phyloP scores from a whole-genome alignment of 1,284 basidiomycete genomes.

The Ceraceosorus guamensis region DNA sequence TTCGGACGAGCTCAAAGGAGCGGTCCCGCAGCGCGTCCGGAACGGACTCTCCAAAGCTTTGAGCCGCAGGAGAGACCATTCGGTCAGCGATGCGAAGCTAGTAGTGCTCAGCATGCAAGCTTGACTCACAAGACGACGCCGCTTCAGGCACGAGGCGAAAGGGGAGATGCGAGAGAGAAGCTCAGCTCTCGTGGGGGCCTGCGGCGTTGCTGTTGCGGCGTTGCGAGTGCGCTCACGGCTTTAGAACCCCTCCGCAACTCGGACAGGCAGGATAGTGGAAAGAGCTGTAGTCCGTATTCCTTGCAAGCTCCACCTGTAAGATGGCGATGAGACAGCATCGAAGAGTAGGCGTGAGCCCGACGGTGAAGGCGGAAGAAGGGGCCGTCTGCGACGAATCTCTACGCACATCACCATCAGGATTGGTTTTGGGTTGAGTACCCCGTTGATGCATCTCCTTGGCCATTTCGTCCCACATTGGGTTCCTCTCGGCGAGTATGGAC shows the following conservation, averaged over 20 bases:
- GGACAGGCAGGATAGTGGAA: constrained; percentile 44
- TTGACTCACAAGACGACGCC: constrained; percentile 29
- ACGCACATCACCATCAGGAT: constrained; percentile 46
- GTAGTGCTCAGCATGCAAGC: neutral
- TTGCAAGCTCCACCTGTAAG: constrained; percentile 20
- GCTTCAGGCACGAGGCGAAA: neutral
- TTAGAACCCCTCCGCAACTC: constrained; percentile 44
- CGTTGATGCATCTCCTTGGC: constrained; percentile 24
- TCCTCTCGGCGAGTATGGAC: constrained; percentile 33
- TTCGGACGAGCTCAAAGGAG: constrained; percentile 22
- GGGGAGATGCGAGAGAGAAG: neutral
- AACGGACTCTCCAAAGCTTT: constrained; percentile 43
- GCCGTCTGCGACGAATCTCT: neutral
- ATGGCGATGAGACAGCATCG: neutral
- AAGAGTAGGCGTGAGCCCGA: neutral
- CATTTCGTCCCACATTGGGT: constrained; percentile 43
- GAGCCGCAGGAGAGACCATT: neutral
- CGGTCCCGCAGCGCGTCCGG: constrained; percentile 26
- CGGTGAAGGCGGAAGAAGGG: constrained; percentile 2
- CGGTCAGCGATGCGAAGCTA: neutral
- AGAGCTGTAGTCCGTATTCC: constrained; percentile 39
- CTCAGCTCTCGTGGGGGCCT: neutral
- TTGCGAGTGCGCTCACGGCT: constrained; percentile 18
- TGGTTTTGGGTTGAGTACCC: constrained; percentile 37
- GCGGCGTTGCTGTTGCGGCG: too few relatives aligned